phyloP scores from a whole-genome alignment of 2,329 filamentous ascomycete genomes.

The Curvularia hawaiiensis region DNA sequence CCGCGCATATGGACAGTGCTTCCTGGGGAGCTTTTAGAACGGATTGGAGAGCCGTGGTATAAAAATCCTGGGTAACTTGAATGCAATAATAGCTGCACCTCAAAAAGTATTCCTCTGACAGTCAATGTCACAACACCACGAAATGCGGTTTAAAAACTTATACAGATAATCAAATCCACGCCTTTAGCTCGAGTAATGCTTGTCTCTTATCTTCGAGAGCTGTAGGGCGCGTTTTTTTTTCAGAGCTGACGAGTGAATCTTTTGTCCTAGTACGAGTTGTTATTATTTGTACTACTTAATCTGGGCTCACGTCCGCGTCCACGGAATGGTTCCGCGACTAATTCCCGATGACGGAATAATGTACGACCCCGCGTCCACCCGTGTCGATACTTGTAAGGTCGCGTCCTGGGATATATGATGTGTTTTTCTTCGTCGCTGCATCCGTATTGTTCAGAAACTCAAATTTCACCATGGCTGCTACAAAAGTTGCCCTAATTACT shows the following conservation, averaged over 20 bases:
- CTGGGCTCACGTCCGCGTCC: background rate
- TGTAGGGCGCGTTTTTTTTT: too few relatives aligned
- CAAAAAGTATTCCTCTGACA: too few relatives aligned
- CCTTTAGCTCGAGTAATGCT: too few relatives aligned
- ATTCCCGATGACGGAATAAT: slow-evolving; percentile 4
- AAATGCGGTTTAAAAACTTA: too few relatives aligned
- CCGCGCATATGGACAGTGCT: background rate
- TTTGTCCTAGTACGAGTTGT: background rate
- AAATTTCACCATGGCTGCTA: slow-evolving; percentile 38
- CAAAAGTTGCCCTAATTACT: slow-evolving; percentile 55
- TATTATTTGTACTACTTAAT: background rate
- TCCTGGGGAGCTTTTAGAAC: background rate
- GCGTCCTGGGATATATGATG: background rate
- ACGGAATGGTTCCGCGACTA: slow-evolving; percentile 10
- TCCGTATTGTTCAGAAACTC: background rate
- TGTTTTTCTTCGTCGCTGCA: background rate
- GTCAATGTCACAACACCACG: too few relatives aligned
- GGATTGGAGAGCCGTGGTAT: too few relatives aligned
- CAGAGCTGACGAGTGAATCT: too few relatives aligned
- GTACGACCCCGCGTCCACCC: slow-evolving; percentile 6
- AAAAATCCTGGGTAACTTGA: too few relatives aligned
- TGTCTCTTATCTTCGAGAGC: too few relatives aligned
- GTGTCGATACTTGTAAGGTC: slow-evolving; percentile 1
- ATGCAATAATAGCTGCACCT: too few relatives aligned
- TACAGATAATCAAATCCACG: too few relatives aligned